Evolutionary conservation across 768 basidiomycete genomes (phyloP).

Genomic region (Collybia mongolica): DNA sequence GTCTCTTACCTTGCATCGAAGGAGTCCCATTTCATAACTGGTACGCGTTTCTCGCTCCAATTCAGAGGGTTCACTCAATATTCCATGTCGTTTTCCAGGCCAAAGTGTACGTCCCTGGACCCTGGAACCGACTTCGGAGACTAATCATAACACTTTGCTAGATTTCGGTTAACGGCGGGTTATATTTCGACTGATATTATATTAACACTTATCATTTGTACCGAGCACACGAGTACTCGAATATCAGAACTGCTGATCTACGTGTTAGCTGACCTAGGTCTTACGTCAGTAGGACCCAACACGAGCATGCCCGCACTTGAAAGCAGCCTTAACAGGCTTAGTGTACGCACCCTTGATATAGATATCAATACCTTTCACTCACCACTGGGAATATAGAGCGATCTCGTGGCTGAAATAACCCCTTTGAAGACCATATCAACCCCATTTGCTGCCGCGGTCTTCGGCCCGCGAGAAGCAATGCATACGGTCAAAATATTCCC

Average conservation of each 20-base stretch:
- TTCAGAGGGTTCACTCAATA: too few relatives aligned
- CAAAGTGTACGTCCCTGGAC: conserved; percentile 12
- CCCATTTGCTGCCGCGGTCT: too few relatives aligned
- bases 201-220: not conserved
- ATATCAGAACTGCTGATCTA: not conserved
- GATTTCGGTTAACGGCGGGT: not conserved
- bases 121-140: not conserved
- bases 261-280: too few relatives aligned
- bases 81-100: not conserved
- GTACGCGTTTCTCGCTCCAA: conserved; percentile 8
- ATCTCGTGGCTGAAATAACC: too few relatives aligned
- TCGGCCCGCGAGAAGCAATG: too few relatives aligned
- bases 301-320: not conserved
- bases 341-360: not conserved
- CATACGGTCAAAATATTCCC: too few relatives aligned
- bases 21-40: conserved; percentile 21
- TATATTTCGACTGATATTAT: not conserved
- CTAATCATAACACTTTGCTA: not conserved
- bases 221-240: not conserved
- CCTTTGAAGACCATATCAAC: too few relatives aligned
- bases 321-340: not conserved
- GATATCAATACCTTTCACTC: too few relatives aligned
- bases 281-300: not conserved
- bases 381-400: too few relatives aligned
- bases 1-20: conserved; percentile 20